Percentiles rank a stretch among this genome's conserved stretches.
Evolutionary conservation across 495 filamentous ascomycete genomes (phyloP).

Genomic region (Tetracladium marchalianum): DNA sequence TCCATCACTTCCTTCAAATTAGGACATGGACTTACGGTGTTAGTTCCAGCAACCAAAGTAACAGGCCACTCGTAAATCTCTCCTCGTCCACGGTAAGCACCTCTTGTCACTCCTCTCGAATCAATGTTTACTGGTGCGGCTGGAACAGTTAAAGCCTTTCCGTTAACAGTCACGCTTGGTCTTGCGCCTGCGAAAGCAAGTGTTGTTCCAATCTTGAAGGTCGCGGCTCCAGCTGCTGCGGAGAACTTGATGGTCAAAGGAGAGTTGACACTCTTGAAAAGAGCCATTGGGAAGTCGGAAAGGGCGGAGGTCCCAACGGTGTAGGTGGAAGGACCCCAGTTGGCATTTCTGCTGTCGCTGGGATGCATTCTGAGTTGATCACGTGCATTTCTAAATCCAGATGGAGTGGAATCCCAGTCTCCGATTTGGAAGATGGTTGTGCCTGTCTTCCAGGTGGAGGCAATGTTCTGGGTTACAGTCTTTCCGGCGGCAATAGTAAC

Average conservation of each 20-base stretch:
- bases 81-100: constrained; percentile 50
- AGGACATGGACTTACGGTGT: constrained; percentile 30
- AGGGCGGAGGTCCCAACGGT: constrained; percentile 43
- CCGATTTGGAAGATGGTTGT: constrained; percentile 55
- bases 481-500: constrained; percentile 46
- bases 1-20: too few species aligned
- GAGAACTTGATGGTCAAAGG: constrained; percentile 54
- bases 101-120: constrained; percentile 52
- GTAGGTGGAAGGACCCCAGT: constrained; percentile 49
- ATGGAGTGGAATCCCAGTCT: constrained; percentile 53
- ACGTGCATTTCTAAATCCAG: constrained; percentile 54
- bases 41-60: constrained; percentile 44
- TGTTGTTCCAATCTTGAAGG: constrained; percentile 54
- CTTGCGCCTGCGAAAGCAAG: constrained; percentile 48
- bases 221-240: constrained; percentile 37
- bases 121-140: constrained; percentile 52
- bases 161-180: constrained; percentile 40
- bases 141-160: constrained; percentile 35
- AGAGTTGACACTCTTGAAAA: constrained; percentile 52
- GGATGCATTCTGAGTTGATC: constrained; percentile 61
- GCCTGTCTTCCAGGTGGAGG: constrained; percentile 33
- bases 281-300: constrained; percentile 52
- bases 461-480: constrained; percentile 42
- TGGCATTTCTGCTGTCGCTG: constrained; percentile 48
- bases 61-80: constrained; percentile 51